Conservation (phyloP, 345 rosid species). For the Pseudoturritis turrita region DNA sequence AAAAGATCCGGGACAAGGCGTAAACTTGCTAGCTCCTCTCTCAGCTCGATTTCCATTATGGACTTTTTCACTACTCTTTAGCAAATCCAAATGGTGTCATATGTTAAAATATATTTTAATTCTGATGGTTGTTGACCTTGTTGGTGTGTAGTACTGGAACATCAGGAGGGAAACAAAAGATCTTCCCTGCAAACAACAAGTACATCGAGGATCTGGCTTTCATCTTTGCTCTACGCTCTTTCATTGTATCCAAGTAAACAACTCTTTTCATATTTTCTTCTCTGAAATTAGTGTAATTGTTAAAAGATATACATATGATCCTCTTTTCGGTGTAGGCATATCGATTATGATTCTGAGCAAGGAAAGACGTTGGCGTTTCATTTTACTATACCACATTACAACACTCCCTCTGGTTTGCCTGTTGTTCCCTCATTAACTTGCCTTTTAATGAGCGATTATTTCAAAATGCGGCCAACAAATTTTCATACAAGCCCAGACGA, state of each 20-base stretch:
- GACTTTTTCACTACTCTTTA: too few species aligned
- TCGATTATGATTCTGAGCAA: background rate
- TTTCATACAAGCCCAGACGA: too few species aligned
- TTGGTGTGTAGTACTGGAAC: constrained; percentile 56
- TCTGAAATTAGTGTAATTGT: background rate
- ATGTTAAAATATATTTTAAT: background rate
- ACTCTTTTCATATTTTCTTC: background rate
- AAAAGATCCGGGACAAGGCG: too few species aligned
- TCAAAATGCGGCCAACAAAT: too few species aligned
- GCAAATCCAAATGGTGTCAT: too few species aligned
- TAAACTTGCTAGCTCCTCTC: too few species aligned
- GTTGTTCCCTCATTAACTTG: background rate
- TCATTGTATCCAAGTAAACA: background rate
- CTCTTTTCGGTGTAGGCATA: background rate
- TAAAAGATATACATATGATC: background rate
- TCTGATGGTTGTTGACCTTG: background rate
- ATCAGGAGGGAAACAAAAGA: constrained; percentile 57
- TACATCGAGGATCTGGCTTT: background rate
- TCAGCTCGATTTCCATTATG: too few species aligned
- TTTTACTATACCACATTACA: background rate
- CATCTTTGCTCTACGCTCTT: background rate
- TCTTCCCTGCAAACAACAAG: constrained; percentile 43
- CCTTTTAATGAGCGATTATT: too few species aligned
- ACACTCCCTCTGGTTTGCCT: background rate
- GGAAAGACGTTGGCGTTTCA: background rate